phyloP scores from a whole-genome alignment of 106 monocot genomes.

The Alisma plantagoaquatica region DNA sequence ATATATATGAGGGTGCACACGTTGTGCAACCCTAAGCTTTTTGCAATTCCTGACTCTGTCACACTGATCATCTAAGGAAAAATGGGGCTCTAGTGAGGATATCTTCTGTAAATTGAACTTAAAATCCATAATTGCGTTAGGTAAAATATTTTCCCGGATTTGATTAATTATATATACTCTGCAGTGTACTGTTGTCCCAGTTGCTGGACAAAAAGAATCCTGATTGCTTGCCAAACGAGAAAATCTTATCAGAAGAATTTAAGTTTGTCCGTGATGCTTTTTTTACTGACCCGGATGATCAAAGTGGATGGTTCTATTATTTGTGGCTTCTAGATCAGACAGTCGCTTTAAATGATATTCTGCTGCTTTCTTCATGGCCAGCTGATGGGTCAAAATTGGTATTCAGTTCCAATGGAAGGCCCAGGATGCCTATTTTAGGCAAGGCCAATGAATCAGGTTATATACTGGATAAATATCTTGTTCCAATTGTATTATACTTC shows the following conservation, averaged over 20 bases:
- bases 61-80: too few species aligned
- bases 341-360: slow-evolving; percentile 18
- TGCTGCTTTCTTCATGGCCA: slow-evolving; percentile 74
- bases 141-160: too few species aligned
- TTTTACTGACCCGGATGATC: slow-evolving; percentile 92
- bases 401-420: slow-evolving; percentile 17
- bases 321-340: slow-evolving; percentile 94
- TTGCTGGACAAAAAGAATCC: slow-evolving; percentile 53
- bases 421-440: too few species aligned
- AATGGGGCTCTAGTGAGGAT: too few species aligned
- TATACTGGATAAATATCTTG: too few species aligned
- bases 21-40: too few species aligned
- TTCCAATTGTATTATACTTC: slow-evolving; percentile 72
- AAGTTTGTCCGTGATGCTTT: slow-evolving; percentile 79
- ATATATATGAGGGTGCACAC: too few species aligned
- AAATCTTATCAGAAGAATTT: slow-evolving; percentile 56
- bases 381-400: slow-evolving; percentile 31
- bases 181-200: slow-evolving; percentile 71
- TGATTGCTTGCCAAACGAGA: slow-evolving; percentile 42
- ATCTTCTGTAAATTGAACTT: too few species aligned
- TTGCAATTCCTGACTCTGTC: too few species aligned
- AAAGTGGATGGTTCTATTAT: slow-evolving; percentile 99
- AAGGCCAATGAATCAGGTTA: too few species aligned
- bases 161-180: too few species aligned
- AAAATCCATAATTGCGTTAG: too few species aligned